A percentile compares a stretch with the other conserved stretches of the same genome.
Conservation (phyloP, 257 asterid genomes). For the Buddleja alternifolia region DNA sequence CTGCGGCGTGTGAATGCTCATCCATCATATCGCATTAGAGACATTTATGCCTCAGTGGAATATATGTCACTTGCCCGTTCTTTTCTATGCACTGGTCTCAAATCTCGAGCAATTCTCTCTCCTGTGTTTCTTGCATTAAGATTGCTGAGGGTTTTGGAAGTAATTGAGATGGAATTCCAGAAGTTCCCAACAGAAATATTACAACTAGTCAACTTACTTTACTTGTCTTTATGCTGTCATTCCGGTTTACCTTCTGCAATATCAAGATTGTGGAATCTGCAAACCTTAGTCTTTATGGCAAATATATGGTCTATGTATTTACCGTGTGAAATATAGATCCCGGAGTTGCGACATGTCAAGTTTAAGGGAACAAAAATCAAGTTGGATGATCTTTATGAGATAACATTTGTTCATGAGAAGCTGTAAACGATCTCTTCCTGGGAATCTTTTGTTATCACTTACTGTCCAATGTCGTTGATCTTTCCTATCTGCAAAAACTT, state of each 20-base stretch:
- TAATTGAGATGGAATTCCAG: background rate
- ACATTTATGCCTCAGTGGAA: background rate
- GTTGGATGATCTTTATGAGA: background rate
- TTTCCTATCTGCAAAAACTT: background rate
- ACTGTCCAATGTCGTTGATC: background rate
- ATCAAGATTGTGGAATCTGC: slow-evolving; percentile 19
- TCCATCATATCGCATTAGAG: background rate
- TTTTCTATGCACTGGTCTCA: background rate
- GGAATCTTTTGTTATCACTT: background rate
- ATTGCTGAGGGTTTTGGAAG: slow-evolving; percentile 18
- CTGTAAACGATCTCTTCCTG: background rate
- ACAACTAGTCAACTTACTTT: background rate
- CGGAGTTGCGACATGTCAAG: background rate
- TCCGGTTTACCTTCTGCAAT: background rate
- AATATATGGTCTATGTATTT: background rate
- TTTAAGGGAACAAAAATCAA: background rate
- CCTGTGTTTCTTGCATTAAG: background rate
- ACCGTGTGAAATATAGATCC: background rate
- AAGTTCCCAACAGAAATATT: slow-evolving; percentile 1
- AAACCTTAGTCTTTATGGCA: background rate
- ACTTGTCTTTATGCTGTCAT: background rate
- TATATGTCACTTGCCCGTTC: background rate
- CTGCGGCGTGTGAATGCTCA: background rate
- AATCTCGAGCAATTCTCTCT: background rate
- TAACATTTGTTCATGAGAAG: background rate